These are phyloP conservation scores for Pseudocercospora pini-densiflorae DNA, from an alignment of 2,329 filamentous ascomycete species.

Conservation along the genomic window DNA sequence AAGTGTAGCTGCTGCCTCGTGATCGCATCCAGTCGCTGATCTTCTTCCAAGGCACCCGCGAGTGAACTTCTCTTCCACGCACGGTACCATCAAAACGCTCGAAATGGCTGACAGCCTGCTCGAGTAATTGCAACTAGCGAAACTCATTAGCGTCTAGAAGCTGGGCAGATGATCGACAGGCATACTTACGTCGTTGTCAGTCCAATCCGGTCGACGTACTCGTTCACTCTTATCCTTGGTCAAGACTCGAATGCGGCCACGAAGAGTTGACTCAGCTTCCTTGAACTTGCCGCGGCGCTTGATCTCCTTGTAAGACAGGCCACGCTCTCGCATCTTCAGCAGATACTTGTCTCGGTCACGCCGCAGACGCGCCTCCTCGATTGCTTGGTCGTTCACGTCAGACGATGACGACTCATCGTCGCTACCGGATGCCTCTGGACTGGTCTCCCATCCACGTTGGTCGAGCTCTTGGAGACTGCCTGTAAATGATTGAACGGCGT, in stretches of 20 bases:
- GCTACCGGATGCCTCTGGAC: slow-evolving; percentile 12
- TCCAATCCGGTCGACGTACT: slow-evolving; percentile 70
- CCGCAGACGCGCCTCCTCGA: slow-evolving; percentile 26
- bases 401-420: slow-evolving; percentile 7
- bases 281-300: slow-evolving; percentile 57
- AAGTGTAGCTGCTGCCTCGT: slow-evolving; percentile 61
- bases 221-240: slow-evolving; percentile 67
- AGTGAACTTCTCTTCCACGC: slow-evolving; percentile 11
- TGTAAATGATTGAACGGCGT: neutral
- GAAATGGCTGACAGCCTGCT: slow-evolving; percentile 28
- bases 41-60: slow-evolving; percentile 61
- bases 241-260: slow-evolving; percentile 68
- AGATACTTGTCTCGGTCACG: slow-evolving; percentile 46
- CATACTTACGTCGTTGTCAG: slow-evolving; percentile 63
- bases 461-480: slow-evolving; percentile 9
- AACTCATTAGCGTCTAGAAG: neutral
- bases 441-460: slow-evolving; percentile 2
- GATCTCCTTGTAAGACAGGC: slow-evolving; percentile 70
- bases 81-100: slow-evolving; percentile 11
- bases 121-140: slow-evolving; percentile 37
- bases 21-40: slow-evolving; percentile 58
- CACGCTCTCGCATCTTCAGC: slow-evolving; percentile 58
- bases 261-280: slow-evolving; percentile 73
- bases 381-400: slow-evolving; percentile 23
- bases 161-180: neutral